A percentile compares a stretch with the other conserved stretches of the same genome.
Conservation (phyloP, 352 stramenopile species). For the Globisporangium emineosum region DNA sequence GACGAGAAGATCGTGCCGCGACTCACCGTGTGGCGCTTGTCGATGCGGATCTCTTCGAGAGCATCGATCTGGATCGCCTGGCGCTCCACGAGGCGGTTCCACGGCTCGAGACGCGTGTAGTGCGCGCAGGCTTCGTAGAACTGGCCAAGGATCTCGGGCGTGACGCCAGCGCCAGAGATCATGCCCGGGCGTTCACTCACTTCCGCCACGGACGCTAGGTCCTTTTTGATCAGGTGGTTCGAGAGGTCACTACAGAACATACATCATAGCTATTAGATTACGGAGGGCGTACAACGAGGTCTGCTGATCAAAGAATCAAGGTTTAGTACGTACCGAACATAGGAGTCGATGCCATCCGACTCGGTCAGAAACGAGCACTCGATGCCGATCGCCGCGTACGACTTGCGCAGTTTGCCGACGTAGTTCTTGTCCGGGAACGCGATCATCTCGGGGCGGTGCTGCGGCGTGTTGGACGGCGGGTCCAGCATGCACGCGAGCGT, state of each 20-base stretch:
- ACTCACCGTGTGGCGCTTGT: conserved; percentile 53
- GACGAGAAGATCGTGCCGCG: conserved; percentile 70
- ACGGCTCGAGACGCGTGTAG: conserved; percentile 68
- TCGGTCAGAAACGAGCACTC: conserved; percentile 85
- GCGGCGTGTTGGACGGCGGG: conserved; percentile 61
- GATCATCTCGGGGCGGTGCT: conserved; percentile 85
- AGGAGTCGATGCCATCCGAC: conserved; percentile 81
- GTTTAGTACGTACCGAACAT: conserved; percentile 59
- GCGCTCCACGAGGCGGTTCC: conserved; percentile 61
- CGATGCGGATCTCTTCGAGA: conserved; percentile 57
- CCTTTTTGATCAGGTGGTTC: conserved; percentile 78
- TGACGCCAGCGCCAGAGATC: conserved; percentile 52
- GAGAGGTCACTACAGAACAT: conserved; percentile 57
- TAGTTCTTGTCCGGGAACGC: conserved; percentile 77
- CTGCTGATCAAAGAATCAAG: not conserved
- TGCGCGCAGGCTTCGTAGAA: conserved; percentile 68
- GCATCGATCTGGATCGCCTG: conserved; percentile 81
- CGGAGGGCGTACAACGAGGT: not conserved
- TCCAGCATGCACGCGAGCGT: conserved; percentile 78
- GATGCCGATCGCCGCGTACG: conserved; percentile 68
- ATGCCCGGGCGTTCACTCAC: conserved; percentile 71
- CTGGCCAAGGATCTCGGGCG: conserved; percentile 42
- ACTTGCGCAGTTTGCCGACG: conserved; percentile 74
- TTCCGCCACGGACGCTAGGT: conserved; percentile 71
- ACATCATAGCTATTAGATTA: conserved; percentile 7